These are phyloP conservation scores for Lagerstroemia speciosa DNA, from an alignment of 345 rosid genomes.

Conservation along the genomic window DNA sequence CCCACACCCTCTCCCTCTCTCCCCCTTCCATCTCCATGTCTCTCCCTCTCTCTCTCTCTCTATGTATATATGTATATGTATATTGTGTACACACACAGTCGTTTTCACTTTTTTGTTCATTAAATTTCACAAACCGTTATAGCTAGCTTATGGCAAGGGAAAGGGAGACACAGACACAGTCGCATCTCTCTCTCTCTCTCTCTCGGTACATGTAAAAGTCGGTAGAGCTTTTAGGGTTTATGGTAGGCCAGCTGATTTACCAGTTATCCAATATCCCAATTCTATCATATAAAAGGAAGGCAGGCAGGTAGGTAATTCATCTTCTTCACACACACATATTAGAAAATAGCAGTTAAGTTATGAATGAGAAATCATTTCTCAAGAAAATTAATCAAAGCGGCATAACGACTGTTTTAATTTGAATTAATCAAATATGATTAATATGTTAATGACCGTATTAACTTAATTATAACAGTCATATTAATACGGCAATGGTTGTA, in stretches of 20 bases:
- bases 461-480: too few species aligned
- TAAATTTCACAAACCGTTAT: conserved; percentile 7
- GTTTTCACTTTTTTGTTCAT: conserved; percentile 5
- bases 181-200: background rate
- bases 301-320: background rate
- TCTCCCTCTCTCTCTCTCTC: background rate
- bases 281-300: background rate
- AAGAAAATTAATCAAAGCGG: too few species aligned
- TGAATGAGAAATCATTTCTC: too few species aligned
- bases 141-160: background rate
- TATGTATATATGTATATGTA: background rate
- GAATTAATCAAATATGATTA: too few species aligned
- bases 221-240: background rate
- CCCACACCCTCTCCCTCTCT: background rate
- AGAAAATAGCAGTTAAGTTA: too few species aligned
- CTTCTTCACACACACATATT: background rate
- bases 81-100: background rate
- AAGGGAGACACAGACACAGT: background rate
- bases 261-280: background rate
- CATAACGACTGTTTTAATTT: too few species aligned
- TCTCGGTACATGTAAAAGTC: background rate
- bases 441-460: too few species aligned
- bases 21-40: too few species aligned
- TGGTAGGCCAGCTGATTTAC: background rate
- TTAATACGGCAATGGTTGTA: too few species aligned